Conservation (phyloP, 2,329 filamentous ascomycete genomes). For the Ascochyta pisi region DNA sequence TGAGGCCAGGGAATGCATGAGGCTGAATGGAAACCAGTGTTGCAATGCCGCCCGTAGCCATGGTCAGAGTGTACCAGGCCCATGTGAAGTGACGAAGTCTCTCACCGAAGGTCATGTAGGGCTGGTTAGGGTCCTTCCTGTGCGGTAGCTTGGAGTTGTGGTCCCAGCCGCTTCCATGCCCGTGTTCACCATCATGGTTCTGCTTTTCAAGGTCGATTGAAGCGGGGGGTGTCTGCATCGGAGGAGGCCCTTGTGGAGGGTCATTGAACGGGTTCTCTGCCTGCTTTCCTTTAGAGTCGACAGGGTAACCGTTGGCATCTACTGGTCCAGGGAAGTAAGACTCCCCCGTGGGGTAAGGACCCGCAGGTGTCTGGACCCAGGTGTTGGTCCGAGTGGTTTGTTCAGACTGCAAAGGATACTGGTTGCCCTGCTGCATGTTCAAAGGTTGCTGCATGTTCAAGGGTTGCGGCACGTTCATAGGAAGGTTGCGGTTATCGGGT, state of each 20-base stretch:
- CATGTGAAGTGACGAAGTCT: slow-evolving; percentile 54
- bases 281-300: slow-evolving; percentile 34
- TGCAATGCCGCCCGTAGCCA: slow-evolving; percentile 57
- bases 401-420: slow-evolving; percentile 23
- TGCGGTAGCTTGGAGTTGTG: slow-evolving; percentile 37
- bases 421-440: slow-evolving; percentile 17
- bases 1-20: slow-evolving; percentile 57
- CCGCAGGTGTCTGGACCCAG: slow-evolving; percentile 37
- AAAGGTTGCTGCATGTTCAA: slow-evolving; percentile 19
- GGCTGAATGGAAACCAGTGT: slow-evolving; percentile 54
- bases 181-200: slow-evolving; percentile 27
- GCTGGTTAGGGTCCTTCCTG: slow-evolving; percentile 44
- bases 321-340: slow-evolving; percentile 32
- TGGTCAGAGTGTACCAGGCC: slow-evolving; percentile 57
- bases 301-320: slow-evolving; percentile 35
- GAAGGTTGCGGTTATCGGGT: slow-evolving; percentile 8
- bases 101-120: slow-evolving; percentile 35
- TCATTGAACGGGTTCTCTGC: slow-evolving; percentile 30
- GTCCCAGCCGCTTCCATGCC: slow-evolving; percentile 31
- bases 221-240: slow-evolving; percentile 23
- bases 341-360: slow-evolving; percentile 26
- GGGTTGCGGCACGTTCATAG: slow-evolving; percentile 20
- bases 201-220: slow-evolving; percentile 42
- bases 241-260: slow-evolving; percentile 17
- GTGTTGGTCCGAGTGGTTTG: slow-evolving; percentile 39